phyloP scores from a whole-genome alignment of 495 filamentous ascomycete species.

The Corynascus novoguineensis region DNA sequence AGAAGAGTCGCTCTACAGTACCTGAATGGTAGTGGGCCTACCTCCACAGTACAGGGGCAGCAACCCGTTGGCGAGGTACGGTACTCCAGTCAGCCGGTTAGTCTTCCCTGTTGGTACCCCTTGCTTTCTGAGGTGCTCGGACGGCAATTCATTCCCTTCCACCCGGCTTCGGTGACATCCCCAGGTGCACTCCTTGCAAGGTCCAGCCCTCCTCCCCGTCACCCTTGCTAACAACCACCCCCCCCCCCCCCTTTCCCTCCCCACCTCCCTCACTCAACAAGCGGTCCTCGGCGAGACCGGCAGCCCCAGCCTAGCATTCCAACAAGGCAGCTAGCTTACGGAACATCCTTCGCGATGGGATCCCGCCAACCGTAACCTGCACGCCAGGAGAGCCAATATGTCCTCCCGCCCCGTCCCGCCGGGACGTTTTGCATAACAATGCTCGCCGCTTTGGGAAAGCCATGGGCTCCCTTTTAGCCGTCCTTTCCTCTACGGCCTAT shows the following conservation, averaged over 20 bases:
- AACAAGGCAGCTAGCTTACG: neutral
- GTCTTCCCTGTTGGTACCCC: constrained; percentile 12
- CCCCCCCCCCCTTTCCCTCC: neutral
- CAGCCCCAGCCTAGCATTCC: neutral
- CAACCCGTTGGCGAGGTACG: neutral
- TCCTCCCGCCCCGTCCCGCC: no score
- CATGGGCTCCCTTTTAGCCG: constrained; percentile 38
- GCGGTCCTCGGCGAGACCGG: constrained; percentile 24
- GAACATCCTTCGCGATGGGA: no score
- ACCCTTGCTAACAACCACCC: no score
- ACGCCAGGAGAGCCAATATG: neutral
- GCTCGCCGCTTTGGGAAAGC: constrained; percentile 42
- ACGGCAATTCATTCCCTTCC: constrained; percentile 29
- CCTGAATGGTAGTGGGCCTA: no score
- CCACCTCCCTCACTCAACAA: neutral
- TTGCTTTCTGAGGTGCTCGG: constrained; percentile 19
- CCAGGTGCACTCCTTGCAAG: constrained; percentile 41
- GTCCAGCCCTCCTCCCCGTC: no score
- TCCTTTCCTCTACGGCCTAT: constrained; percentile 32
- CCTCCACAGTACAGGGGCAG: neutral
- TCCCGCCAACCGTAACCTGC: neutral
- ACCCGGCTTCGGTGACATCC: constrained; percentile 36
- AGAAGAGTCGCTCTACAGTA: no score
- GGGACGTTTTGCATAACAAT: constrained; percentile 40
- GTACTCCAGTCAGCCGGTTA: no score